Base-by-base conservation (phyloP, 176 grass and related monocot species). In the Calamus simplicifolius region DNA sequence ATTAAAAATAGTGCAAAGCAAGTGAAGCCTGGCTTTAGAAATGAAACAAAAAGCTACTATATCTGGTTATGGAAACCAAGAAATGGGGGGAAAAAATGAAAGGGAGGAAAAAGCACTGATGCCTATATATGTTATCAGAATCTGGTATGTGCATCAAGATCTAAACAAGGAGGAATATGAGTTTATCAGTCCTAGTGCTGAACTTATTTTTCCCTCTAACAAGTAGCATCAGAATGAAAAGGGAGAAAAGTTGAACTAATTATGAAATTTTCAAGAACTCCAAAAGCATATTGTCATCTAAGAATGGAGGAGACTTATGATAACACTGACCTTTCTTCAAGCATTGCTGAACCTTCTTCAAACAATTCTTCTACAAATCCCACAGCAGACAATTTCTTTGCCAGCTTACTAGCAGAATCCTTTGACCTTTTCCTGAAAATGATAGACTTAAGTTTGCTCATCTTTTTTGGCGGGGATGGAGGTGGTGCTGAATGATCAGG, bases 261-360 rank as follows among this genome's bases (percentile, higher is more conserved):
- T 6, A 64, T n/a, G 23, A 49, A 35, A 61, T 51, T 12, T 43
- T 12, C 35, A 43, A 43, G 10, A 43, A 43, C 8, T 8, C 35
- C 8, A 43, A 43, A 13, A 43, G 10, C 8, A 43, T 43, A 12
- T 43, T 43, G 35, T 43, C 13, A 43, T 43, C 35, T 43, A 43
- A 13, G 35, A 43, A 13, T 3, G 8, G 35, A 43, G 10, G 13
- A 43, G 13, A 43, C 10, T 43, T 43, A 13, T 43, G 15, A 6
- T 26, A 64, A 35, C 55, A 84, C 67, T 28, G 29, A 95, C 91
- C 91, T 86, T 75, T 95, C 86, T 63, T 80, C 78, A 52, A 95
- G 80, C 80, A 95, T 95, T 15, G 91, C 91, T 26, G 91, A 95
- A 78, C 91, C 91, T 78, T 95, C 91, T 84, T 95, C 91, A 56